phyloP scores from a whole-genome alignment of 768 basidiomycete genomes.

The Stropharia rugosoannulata region DNA sequence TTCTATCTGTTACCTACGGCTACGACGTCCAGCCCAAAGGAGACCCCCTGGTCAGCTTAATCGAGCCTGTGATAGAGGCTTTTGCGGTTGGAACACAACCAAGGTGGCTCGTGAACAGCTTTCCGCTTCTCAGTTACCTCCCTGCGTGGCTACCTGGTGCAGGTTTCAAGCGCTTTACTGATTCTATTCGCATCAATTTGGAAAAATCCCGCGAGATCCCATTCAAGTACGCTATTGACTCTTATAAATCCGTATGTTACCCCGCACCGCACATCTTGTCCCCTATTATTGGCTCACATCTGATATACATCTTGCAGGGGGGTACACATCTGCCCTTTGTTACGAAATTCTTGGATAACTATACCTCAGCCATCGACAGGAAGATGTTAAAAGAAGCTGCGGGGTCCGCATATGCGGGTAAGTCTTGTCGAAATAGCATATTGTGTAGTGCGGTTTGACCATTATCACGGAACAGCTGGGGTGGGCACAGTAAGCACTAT shows the following conservation, averaged over 20 bases:
- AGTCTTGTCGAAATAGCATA: not conserved
- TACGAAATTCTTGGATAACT: not conserved
- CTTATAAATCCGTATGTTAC: no score
- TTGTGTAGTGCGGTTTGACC: not conserved
- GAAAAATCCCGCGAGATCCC: not conserved
- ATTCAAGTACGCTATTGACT: not conserved
- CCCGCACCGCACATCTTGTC: no score
- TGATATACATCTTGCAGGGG: not conserved
- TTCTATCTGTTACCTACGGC: slow-evolving; percentile 45
- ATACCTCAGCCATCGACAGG: not conserved
- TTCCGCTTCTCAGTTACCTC: slow-evolving; percentile 40
- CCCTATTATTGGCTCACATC: no score
- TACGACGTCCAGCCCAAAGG: slow-evolving; percentile 34
- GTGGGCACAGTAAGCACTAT: not conserved
- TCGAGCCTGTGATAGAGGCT: slow-evolving; percentile 34
- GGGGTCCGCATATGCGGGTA: not conserved
- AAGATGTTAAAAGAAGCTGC: not conserved
- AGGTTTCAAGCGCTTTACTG: slow-evolving; percentile 52
- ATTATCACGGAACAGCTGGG: not conserved
- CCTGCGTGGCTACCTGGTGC: slow-evolving; percentile 63
- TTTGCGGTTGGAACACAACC: slow-evolving; percentile 31
- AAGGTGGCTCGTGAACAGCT: slow-evolving; percentile 42
- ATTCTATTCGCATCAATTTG: not conserved
- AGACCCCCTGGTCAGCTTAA: slow-evolving; percentile 43
- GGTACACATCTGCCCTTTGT: not conserved